Conservation (phyloP, 495 filamentous ascomycete species). For the Hypoxylon cercidicola region DNA sequence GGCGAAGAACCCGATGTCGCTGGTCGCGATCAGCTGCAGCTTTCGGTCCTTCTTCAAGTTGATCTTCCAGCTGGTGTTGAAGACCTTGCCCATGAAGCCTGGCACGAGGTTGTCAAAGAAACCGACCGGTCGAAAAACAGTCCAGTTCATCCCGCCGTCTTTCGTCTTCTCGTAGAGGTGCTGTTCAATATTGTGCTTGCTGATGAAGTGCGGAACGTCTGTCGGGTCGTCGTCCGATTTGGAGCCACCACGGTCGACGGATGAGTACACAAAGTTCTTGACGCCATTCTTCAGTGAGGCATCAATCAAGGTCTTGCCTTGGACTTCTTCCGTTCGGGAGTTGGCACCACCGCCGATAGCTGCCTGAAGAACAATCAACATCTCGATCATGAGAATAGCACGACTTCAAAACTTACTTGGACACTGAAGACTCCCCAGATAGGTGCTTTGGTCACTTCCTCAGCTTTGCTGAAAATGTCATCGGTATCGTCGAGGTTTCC, state of each 20-base stretch:
- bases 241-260: slow-evolving; percentile 70
- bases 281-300: slow-evolving; percentile 63
- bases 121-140: slow-evolving; percentile 62
- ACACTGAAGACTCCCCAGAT: slow-evolving; percentile 64
- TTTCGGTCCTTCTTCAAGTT: slow-evolving; percentile 52
- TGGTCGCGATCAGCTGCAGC: slow-evolving; percentile 62
- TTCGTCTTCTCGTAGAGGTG: slow-evolving; percentile 56
- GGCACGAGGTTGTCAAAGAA: slow-evolving; percentile 69
- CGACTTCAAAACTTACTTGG: slow-evolving; percentile 45
- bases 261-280: slow-evolving; percentile 68
- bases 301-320: slow-evolving; percentile 69
- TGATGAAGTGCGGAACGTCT: slow-evolving; percentile 67
- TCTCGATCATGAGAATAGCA: slow-evolving; percentile 35
- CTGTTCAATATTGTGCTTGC: slow-evolving; percentile 69
- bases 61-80: slow-evolving; percentile 57
- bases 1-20: slow-evolving; percentile 70
- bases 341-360: slow-evolving; percentile 49
- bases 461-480: slow-evolving; percentile 60
- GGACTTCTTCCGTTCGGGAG: slow-evolving; percentile 57
- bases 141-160: slow-evolving; percentile 60
- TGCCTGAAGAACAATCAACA: slow-evolving; percentile 19
- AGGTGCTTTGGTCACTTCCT: slow-evolving; percentile 46
- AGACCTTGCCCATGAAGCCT: slow-evolving; percentile 63
- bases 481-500: slow-evolving; percentile 62
- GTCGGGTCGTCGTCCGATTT: slow-evolving; percentile 62